Percentiles rank a stretch among this genome's conserved stretches.
Evolutionary conservation across 2,329 filamentous ascomycete genomes (phyloP).

Genomic region (Cladosporium velox): DNA sequence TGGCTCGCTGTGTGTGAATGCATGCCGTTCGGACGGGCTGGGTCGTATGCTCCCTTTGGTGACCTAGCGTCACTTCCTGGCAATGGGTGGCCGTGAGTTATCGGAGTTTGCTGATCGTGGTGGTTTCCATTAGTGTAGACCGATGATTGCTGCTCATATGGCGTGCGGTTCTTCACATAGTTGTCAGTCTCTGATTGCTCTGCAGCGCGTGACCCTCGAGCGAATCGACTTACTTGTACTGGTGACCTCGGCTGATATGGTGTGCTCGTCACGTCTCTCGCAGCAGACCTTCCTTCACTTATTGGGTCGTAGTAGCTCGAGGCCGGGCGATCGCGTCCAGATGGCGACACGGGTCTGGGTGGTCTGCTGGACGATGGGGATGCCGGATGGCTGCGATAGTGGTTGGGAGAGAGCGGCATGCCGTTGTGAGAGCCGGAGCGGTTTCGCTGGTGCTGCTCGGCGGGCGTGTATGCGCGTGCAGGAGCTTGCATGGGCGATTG

Average conservation of each 20-base stretch:
- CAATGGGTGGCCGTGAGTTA: conserved; percentile 32
- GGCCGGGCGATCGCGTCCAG: conserved; percentile 43
- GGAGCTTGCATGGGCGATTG: conserved; percentile 38
- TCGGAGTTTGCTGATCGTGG: conserved; percentile 24
- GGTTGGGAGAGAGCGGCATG: conserved; percentile 29
- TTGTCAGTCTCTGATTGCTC: conserved; percentile 1
- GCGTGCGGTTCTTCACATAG: conserved; percentile 26
- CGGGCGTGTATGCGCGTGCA: conserved; percentile 38
- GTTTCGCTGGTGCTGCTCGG: conserved; percentile 30
- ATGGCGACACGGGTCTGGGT: conserved; percentile 25
- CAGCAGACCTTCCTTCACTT: conserved; percentile 47
- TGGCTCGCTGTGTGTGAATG: conserved; percentile 32
- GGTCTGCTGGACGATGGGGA: conserved; percentile 42
- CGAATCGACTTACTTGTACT: conserved; percentile 28
- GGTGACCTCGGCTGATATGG: conserved; percentile 41
- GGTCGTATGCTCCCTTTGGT: conserved; percentile 36
- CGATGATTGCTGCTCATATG: conserved; percentile 26
- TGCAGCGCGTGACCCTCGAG: background rate
- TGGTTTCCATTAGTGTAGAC: conserved; percentile 32
- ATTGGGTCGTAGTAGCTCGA: conserved; percentile 54
- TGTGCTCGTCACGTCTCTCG: conserved; percentile 37
- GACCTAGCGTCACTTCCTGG: conserved; percentile 41
- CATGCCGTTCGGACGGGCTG: conserved; percentile 33
- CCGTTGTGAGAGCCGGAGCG: conserved; percentile 33
- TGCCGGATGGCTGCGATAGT: conserved; percentile 36